phyloP scores from a whole-genome alignment of 768 basidiomycete genomes.

The Tephrocybe rancida region DNA sequence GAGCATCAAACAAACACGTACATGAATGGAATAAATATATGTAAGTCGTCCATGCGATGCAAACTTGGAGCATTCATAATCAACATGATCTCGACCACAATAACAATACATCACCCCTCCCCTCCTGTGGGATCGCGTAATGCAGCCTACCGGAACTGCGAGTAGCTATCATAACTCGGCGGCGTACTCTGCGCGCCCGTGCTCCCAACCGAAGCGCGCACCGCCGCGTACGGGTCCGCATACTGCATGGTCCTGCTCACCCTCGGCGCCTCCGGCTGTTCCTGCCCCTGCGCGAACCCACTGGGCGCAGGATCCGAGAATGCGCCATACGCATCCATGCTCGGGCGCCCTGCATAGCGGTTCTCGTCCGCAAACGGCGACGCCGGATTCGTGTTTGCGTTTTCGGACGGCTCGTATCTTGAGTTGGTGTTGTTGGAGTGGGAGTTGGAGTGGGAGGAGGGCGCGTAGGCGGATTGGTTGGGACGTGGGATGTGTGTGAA shows the following conservation, averaged over 20 bases:
- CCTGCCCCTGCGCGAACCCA: slow-evolving; percentile 47
- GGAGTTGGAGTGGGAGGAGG: neutral
- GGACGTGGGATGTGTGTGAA: slow-evolving; percentile 53
- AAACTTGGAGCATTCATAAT: neutral
- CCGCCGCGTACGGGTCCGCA: slow-evolving; percentile 86
- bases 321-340: slow-evolving; percentile 88
- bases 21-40: neutral
- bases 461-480: slow-evolving; percentile 26
- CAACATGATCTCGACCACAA: neutral
- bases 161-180: slow-evolving; percentile 57
- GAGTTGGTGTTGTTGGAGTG: neutral
- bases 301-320: slow-evolving; percentile 87
- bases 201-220: slow-evolving; percentile 58
- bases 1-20: neutral
- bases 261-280: slow-evolving; percentile 52
- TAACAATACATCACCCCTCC: neutral
- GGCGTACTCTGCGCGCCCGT: slow-evolving; percentile 32
- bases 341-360: slow-evolving; percentile 50
- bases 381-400: neutral
- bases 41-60: neutral
- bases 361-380: slow-evolving; percentile 59
- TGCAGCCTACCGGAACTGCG: slow-evolving; percentile 52
- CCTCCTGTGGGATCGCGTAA: too few species aligned
- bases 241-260: slow-evolving; percentile 94
- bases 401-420: slow-evolving; percentile 11